Conservation (phyloP, 495 filamentous ascomycete species). For the Penicillium malachiteum region DNA sequence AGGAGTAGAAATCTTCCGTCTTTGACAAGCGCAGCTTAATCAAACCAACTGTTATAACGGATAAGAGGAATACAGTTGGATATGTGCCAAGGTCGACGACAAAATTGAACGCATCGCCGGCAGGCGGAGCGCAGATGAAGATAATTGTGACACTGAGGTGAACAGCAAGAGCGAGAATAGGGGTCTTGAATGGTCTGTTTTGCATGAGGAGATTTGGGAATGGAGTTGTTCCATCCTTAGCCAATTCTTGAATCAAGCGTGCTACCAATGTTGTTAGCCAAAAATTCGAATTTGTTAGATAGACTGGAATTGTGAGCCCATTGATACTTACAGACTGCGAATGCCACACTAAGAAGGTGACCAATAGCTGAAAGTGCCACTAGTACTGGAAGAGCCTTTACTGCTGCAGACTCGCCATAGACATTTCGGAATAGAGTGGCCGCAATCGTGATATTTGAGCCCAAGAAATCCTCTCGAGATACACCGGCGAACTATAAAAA, state of each 20-base stretch:
- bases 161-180: slow-evolving; percentile 56
- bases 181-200: slow-evolving; percentile 63
- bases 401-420: slow-evolving; percentile 26
- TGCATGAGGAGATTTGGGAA: slow-evolving; percentile 60
- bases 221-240: slow-evolving; percentile 66
- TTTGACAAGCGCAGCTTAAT: slow-evolving; percentile 23
- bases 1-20: slow-evolving; percentile 6
- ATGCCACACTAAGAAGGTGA: slow-evolving; percentile 60
- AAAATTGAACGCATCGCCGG: slow-evolving; percentile 62
- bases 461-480: slow-evolving; percentile 25
- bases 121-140: slow-evolving; percentile 60
- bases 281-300: not conserved
- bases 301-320: not conserved
- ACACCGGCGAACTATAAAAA: slow-evolving; percentile 24
- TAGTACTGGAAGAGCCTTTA: slow-evolving; percentile 35
- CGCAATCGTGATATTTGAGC: slow-evolving; percentile 27
- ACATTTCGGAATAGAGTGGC: slow-evolving; percentile 30
- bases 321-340: slow-evolving; percentile 22
- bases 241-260: slow-evolving; percentile 64
- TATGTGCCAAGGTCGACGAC: slow-evolving; percentile 67
- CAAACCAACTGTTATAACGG: slow-evolving; percentile 20
- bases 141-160: slow-evolving; percentile 62
- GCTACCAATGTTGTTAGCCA: slow-evolving; percentile 31
- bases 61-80: slow-evolving; percentile 21
- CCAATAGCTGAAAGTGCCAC: slow-evolving; percentile 64